Evolutionary conservation across 257 asterid species (phyloP).

Genomic region (Echium plantagineum): DNA sequence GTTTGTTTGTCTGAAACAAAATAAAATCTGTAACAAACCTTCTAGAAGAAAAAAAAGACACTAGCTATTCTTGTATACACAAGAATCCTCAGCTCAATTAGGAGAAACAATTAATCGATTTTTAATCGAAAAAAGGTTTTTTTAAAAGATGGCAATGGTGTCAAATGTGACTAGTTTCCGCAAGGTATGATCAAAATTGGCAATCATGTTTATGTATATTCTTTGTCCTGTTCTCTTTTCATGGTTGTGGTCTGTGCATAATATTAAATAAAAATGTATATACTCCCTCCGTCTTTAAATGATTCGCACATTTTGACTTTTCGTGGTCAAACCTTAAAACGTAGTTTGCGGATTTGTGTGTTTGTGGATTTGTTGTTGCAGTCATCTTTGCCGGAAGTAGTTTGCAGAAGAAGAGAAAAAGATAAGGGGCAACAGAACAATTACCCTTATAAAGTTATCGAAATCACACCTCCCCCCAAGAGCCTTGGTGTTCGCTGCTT

Average conservation of each 20-base stretch:
- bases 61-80: background rate
- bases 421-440: constrained; percentile 50
- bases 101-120: background rate
- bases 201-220: background rate
- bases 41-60: background rate
- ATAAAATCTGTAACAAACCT: background rate
- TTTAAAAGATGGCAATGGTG: constrained; percentile 28
- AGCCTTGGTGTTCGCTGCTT: constrained; percentile 85
- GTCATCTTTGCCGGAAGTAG: constrained; percentile 40
- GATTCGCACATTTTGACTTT: too few relatives aligned
- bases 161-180: constrained; percentile 2
- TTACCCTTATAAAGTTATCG: constrained; percentile 67
- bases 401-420: constrained; percentile 63
- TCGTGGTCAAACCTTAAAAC: too few relatives aligned
- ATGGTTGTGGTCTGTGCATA: too few relatives aligned
- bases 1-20: too few relatives aligned
- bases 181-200: background rate
- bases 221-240: too few relatives aligned
- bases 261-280: too few relatives aligned
- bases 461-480: constrained; percentile 85
- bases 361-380: background rate
- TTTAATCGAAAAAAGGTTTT: background rate
- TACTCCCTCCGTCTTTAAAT: too few relatives aligned
- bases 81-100: background rate
- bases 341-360: background rate